Evolutionary conservation across 73 alveolate species (phyloP), one percentile per base, ranked within the genome.

Genomic region (Loxodes magnus): DNA sequence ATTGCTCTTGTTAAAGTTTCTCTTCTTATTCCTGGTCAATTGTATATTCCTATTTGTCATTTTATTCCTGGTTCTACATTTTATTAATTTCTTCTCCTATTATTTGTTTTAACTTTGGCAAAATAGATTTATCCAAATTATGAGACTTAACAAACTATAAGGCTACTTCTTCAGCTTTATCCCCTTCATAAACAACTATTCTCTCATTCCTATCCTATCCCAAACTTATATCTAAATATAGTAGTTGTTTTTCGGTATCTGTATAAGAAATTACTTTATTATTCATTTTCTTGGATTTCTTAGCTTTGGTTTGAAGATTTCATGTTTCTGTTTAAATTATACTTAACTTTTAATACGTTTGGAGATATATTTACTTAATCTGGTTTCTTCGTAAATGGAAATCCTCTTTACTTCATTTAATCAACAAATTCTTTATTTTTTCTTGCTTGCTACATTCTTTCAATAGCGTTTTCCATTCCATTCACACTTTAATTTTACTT

Each of bases 111-210:
- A n/a, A n/a, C n/a, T n/a, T n/a, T n/a, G n/a, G n/a, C n/a, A n/a
- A n/a, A n/a, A n/a, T n/a, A n/a, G n/a, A n/a, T n/a, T n/a, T n/a
- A 64, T 77, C 82, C 14, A 77, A 52, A 35, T 71, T 71, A 71
- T 71, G 75, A 31, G 62, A 77, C 19, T 48, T 77, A 2, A 82
- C 67, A 35, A 85, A 85, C 39, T 79, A 74, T 43, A 50, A 62
- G 0, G 96, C 93, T 4, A 85, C 65, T 9, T 68, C 72, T 31
- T 44, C 86, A 2, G 93, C 82, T 0, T 90, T 74, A 41, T 85
- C 87, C n/a, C 93, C 93, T 58, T 82, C 90, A 51, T 59, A 74
- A 15, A 85, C 93, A 48, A 74, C 64, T 19, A 85, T 79, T 52
- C 88, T 85, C 51, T 85, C 88, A 30, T 67, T 64, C 15, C 67